A percentile compares a stretch with the other conserved stretches of the same genome.
phyloP scores from a whole-genome alignment of 306 rosid genomes.

The Inga leiocalycina region DNA sequence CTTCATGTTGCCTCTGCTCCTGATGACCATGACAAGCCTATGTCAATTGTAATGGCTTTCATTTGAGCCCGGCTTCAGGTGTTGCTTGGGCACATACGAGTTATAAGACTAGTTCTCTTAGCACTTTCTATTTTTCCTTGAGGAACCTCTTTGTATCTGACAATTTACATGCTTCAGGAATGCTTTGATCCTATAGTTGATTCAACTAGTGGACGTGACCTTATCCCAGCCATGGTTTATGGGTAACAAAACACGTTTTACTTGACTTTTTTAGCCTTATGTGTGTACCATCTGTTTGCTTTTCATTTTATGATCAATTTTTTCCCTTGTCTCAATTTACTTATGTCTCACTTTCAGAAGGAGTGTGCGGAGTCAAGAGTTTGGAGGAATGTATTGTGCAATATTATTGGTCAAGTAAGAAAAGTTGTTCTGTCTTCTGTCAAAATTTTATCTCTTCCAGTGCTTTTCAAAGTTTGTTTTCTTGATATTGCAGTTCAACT shows the following conservation, averaged over 20 bases:
- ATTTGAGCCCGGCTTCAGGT: background rate
- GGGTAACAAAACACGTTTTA: conserved; percentile 58
- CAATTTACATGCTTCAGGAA: conserved; percentile 57
- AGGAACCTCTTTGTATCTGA: conserved; percentile 6
- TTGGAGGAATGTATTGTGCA: conserved; percentile 95
- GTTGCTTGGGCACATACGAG: background rate
- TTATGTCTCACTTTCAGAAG: conserved; percentile 54
- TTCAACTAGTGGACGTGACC: conserved; percentile 79
- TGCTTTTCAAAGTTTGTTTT: conserved; percentile 33
- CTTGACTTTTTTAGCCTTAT: background rate
- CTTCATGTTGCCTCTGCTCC: conserved; percentile 4
- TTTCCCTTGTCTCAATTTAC: conserved; percentile 19
- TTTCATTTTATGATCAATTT: conserved; percentile 1
- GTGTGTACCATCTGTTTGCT: conserved; percentile 32
- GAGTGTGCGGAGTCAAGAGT: conserved; percentile 84
- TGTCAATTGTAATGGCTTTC: conserved; percentile 9
- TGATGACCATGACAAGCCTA: conserved; percentile 9
- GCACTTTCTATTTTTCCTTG: conserved; percentile 19
- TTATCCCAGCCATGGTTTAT: conserved; percentile 95
- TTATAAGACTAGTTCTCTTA: conserved; percentile 8
- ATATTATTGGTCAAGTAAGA: conserved; percentile 83
- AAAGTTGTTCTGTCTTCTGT: conserved; percentile 4
- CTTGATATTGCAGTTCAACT: conserved; percentile 67
- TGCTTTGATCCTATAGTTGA: conserved; percentile 94
- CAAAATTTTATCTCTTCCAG: conserved; percentile 3